Evolutionary conservation across 148 eudicot species (phyloP), one percentile per base, ranked within the genome.

Genomic region (Amaranthus palmeri): DNA sequence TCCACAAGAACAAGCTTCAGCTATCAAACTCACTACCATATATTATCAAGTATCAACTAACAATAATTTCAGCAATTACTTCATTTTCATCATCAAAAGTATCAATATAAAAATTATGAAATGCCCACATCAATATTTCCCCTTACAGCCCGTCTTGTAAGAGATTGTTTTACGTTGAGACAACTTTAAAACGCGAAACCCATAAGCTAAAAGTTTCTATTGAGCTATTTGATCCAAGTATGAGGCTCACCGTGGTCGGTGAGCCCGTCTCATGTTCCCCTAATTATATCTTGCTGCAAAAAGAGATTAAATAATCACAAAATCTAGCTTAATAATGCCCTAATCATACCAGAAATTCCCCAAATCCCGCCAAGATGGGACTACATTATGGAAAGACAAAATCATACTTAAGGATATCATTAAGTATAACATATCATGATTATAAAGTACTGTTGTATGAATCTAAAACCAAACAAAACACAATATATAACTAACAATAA

Each of bases 341-440:
- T 6, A 10, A 18, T 48, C 11, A 65, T 75, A 83, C 95, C 97
- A 77, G 82, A 43, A 78, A 92, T 54, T 49, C 81, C 83, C n/a
- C n/a, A n/a, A n/a, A n/a, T n/a, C n/a, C n/a, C n/a, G n/a, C n/a
- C n/a, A n/a, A n/a, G n/a, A n/a, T n/a, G n/a, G n/a, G n/a, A n/a
- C n/a, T n/a, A n/a, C n/a, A n/a, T n/a, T n/a, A n/a, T n/a, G n/a
- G n/a, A n/a, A n/a, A n/a, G n/a, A n/a, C n/a, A n/a, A n/a, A n/a
- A n/a, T n/a, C n/a, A n/a, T n/a, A n/a, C n/a, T n/a, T n/a, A n/a
- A n/a, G n/a, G n/a, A n/a, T n/a, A n/a, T n/a, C n/a, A n/a, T n/a
- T n/a, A n/a, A n/a, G n/a, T n/a, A n/a, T n/a, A n/a, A n/a, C n/a
- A 12, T 8, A 41, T 61, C 14, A 41, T 41, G n/a, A 41, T 41